phyloP scores from a whole-genome alignment of 208 protist genomes.

The Crithidia brevicula region DNA sequence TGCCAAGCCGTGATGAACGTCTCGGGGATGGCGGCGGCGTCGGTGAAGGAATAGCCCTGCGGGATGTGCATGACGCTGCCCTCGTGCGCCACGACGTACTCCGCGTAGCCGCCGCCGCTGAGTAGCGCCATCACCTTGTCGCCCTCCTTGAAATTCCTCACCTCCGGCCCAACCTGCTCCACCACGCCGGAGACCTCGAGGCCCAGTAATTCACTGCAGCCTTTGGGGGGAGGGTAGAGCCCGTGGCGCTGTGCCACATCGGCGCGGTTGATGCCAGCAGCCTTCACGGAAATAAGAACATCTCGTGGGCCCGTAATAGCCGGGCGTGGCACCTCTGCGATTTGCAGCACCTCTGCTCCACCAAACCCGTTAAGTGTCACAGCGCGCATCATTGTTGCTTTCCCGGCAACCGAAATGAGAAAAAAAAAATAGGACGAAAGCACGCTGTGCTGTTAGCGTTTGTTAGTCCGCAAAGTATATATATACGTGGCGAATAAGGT shows the following conservation, averaged over 20 bases:
- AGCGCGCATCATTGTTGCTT: slow-evolving; percentile 56
- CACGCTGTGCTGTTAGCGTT: no score
- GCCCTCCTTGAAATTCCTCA: slow-evolving; percentile 77
- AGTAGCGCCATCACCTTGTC: slow-evolving; percentile 90
- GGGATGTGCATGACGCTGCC: slow-evolving; percentile 85
- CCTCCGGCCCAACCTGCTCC: slow-evolving; percentile 56
- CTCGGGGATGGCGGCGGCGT: slow-evolving; percentile 92
- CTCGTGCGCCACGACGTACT: slow-evolving; percentile 82
- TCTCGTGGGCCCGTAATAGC: slow-evolving; percentile 41
- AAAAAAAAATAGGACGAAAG: no score
- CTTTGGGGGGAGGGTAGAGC: slow-evolving; percentile 88
- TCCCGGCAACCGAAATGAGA: no score
- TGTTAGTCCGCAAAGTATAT: no score
- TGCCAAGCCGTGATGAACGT: slow-evolving; percentile 94
- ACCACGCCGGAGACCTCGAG: slow-evolving; percentile 93
- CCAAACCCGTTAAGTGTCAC: slow-evolving; percentile 83
- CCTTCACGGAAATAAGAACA: slow-evolving; percentile 89
- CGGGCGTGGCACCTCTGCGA: slow-evolving; percentile 50
- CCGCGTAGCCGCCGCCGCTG: slow-evolving; percentile 91
- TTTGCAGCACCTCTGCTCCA: slow-evolving; percentile 56
- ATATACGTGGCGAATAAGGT: no score
- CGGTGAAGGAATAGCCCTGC: slow-evolving; percentile 78
- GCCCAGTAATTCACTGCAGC: slow-evolving; percentile 80
- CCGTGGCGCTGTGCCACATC: slow-evolving; percentile 84
- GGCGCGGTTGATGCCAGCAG: slow-evolving; percentile 89